Evolutionary conservation across 2,329 filamentous ascomycete species (phyloP).

Genomic region (Monascus ruber): DNA sequence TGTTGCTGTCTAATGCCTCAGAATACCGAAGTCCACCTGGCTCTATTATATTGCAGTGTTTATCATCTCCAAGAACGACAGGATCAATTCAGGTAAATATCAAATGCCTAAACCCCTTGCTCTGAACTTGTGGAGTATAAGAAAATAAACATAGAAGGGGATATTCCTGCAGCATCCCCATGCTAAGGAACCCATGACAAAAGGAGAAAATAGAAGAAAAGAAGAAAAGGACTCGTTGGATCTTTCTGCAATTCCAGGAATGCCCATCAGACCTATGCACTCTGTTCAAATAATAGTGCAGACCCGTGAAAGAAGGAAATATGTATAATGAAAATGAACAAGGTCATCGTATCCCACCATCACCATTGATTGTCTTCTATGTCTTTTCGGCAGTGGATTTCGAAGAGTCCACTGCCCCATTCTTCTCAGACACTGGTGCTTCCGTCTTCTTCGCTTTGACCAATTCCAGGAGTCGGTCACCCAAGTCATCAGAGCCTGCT

Average conservation of each 20-base stretch:
- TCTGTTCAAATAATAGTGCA: neutral
- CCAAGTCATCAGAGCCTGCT: slow-evolving; percentile 65
- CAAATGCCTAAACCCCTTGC: no score
- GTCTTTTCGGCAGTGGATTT: neutral
- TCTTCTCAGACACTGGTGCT: slow-evolving; percentile 1
- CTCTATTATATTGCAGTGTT: no score
- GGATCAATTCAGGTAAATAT: no score
- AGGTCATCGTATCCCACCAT: neutral
- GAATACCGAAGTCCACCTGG: no score
- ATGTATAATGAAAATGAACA: neutral
- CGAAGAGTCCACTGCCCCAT: slow-evolving; percentile 1
- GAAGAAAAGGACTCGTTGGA: neutral
- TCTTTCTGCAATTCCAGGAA: neutral
- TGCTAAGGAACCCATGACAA: neutral
- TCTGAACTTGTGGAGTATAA: neutral
- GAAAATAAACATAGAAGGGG: neutral
- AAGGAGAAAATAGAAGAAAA: neutral
- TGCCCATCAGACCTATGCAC: neutral
- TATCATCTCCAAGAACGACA: no score
- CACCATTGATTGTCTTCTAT: neutral
- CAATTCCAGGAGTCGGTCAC: slow-evolving; percentile 52
- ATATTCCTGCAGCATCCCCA: neutral
- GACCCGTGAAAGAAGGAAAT: neutral
- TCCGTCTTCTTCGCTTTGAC: slow-evolving; percentile 27
- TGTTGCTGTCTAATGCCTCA: no score